phyloP scores from a whole-genome alignment of 768 basidiomycete species.

The Tephrocybe sp. region DNA sequence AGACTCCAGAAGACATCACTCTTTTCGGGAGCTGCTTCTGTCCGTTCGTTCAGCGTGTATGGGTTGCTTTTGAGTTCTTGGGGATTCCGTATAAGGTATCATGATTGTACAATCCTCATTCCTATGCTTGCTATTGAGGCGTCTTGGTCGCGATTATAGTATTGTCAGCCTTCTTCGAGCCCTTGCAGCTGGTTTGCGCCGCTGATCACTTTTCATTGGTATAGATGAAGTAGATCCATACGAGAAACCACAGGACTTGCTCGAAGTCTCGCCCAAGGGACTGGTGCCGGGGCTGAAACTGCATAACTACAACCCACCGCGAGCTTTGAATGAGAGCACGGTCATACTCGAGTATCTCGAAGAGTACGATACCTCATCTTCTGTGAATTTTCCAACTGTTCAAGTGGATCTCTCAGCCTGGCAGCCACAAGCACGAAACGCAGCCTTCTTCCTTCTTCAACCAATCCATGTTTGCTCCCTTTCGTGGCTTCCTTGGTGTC shows the following conservation, averaged over 20 bases:
- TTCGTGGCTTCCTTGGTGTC: background rate
- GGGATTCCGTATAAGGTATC: slow-evolving; percentile 72
- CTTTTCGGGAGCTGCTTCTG: slow-evolving; percentile 77
- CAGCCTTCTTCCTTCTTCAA: slow-evolving; percentile 55
- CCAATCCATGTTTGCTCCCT: slow-evolving; percentile 54
- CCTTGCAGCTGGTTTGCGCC: no score
- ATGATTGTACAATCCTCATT: background rate
- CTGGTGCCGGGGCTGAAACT: slow-evolving; percentile 73
- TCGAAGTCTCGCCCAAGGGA: slow-evolving; percentile 82
- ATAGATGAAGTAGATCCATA: slow-evolving; percentile 82
- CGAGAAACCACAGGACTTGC: slow-evolving; percentile 74
- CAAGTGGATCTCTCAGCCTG: no score
- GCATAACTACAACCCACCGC: slow-evolving; percentile 50
- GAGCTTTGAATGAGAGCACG: slow-evolving; percentile 75
- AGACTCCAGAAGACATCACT: slow-evolving; percentile 50
- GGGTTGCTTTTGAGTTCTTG: slow-evolving; percentile 73
- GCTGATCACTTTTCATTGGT: background rate
- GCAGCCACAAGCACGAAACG: slow-evolving; percentile 46
- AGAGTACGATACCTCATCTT: slow-evolving; percentile 46
- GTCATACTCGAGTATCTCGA: slow-evolving; percentile 79
- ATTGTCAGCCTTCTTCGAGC: background rate
- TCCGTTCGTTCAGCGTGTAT: slow-evolving; percentile 81
- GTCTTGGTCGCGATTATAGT: background rate
- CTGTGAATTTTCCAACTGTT: no score
- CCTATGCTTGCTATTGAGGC: background rate